These are phyloP conservation scores for Phytophthora hybrid DNA, from an alignment of 352 stramenopile genomes.

Conservation along the genomic window DNA sequence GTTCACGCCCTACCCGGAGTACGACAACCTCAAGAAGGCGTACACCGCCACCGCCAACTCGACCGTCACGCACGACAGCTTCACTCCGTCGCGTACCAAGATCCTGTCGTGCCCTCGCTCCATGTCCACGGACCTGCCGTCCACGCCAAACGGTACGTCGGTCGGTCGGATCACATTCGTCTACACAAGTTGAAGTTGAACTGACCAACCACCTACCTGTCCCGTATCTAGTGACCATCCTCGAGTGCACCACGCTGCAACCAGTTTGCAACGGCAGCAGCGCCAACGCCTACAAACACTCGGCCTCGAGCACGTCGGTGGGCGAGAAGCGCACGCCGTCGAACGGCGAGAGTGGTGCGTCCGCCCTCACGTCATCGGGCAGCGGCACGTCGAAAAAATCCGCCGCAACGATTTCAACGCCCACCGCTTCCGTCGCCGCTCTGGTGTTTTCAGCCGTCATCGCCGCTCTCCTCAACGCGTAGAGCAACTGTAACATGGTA, in stretches of 20 bases:
- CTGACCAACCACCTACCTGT: conserved; percentile 1
- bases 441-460: neutral
- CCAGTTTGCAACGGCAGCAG: conserved; percentile 63
- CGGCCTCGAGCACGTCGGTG: conserved; percentile 26
- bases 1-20: conserved; percentile 80
- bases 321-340: conserved; percentile 43
- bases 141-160: conserved; percentile 47
- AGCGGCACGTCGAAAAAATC: conserved; percentile 19
- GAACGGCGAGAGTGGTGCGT: conserved; percentile 18
- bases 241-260: conserved; percentile 60
- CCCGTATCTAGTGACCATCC: conserved; percentile 39
- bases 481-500: neutral
- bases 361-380: conserved; percentile 12
- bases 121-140: conserved; percentile 43
- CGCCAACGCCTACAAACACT: conserved; percentile 64
- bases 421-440: neutral
- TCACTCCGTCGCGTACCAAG: conserved; percentile 39
- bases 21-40: conserved; percentile 73
- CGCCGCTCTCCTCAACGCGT: neutral
- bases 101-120: conserved; percentile 55
- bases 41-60: conserved; percentile 77
- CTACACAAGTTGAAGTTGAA: conserved; percentile 20
- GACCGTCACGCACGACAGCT: conserved; percentile 52
- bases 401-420: neutral
- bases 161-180: neutral